These are phyloP conservation scores for Solanum etuberosum DNA, from an alignment of 257 asterid species.

Conservation along the genomic window DNA sequence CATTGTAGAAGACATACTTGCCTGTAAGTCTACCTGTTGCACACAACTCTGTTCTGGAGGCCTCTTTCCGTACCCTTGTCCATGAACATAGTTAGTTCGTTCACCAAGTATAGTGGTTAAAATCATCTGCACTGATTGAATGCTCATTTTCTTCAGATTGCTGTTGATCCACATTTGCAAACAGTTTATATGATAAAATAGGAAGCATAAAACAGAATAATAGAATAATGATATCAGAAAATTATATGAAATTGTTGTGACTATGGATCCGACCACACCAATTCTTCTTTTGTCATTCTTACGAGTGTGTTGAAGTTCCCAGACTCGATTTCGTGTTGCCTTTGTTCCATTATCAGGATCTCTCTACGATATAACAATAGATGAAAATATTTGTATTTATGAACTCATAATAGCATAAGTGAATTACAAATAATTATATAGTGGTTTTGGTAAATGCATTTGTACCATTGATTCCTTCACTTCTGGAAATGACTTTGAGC, in stretches of 20 bases:
- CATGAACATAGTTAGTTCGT: background rate
- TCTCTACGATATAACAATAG: background rate
- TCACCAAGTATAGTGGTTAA: background rate
- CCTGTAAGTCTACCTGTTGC: background rate
- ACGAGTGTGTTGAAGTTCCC: background rate
- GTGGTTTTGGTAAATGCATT: background rate
- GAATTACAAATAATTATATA: background rate
- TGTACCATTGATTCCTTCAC: background rate
- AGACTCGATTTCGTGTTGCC: background rate
- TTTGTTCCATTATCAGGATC: background rate
- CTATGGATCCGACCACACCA: background rate
- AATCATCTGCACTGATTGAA: background rate
- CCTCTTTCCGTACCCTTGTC: background rate
- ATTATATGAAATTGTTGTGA: background rate
- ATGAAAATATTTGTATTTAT: background rate
- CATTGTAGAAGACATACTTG: background rate
- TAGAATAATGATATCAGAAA: background rate
- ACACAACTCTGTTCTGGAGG: background rate
- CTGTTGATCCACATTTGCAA: background rate
- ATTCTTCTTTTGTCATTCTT: background rate
- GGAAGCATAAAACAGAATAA: background rate
- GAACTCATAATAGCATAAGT: background rate
- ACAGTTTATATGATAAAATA: background rate
- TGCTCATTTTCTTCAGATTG: background rate
- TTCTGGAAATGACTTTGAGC: background rate